Evolutionary conservation across 768 basidiomycete species (phyloP), one percentile per base, ranked within the genome.

Genomic region (Termitomyces sp.): DNA sequence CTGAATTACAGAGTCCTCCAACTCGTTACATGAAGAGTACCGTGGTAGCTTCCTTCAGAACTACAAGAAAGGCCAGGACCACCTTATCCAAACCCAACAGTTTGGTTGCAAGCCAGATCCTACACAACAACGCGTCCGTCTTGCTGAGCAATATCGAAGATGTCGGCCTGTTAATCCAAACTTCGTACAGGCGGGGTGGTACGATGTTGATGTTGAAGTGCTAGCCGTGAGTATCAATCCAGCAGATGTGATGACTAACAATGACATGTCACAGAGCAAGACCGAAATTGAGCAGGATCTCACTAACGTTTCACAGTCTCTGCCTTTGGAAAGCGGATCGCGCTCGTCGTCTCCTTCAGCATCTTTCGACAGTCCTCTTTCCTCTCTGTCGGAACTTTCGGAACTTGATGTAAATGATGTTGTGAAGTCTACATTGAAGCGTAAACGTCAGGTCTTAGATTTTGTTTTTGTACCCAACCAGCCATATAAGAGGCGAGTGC

Each of bases 111-210:
- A 66, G 64, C 76, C 66, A 51, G 74, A 71, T 50, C 65, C 59
- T 58, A 63, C 49, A 61, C 72, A 65, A 63, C 72, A 78, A 52
- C 75, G 86, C 30, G 72, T 73, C 5, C 65, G 80, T 50, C 71
- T 79, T 26, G 83, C 87, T 4, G 67, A 74, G 56, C 73, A 70
- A 20, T 89, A 82, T 63, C 66, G 62, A 13, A 70, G 70, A 40
- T 85, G 83, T 66, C 77, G 72, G 47, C 81, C 87, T 3, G 55
- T 79, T 16, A 78, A 79, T 60, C 43, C 61, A 9, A 63, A 69
- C 7, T 69, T 69, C 35, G 72, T 79, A n/a, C 69, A 66, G 47
- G 68, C 69, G n/a, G 89, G 89, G 3, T 90, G 83, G 82, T 91
- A 91, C 63, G 89, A 91, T 62, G 47, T 12, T 7, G 18, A 58